Conservation (phyloP, 371 early-diverging fungal genomes). For the Dipsacomyces acuminosporus region DNA sequence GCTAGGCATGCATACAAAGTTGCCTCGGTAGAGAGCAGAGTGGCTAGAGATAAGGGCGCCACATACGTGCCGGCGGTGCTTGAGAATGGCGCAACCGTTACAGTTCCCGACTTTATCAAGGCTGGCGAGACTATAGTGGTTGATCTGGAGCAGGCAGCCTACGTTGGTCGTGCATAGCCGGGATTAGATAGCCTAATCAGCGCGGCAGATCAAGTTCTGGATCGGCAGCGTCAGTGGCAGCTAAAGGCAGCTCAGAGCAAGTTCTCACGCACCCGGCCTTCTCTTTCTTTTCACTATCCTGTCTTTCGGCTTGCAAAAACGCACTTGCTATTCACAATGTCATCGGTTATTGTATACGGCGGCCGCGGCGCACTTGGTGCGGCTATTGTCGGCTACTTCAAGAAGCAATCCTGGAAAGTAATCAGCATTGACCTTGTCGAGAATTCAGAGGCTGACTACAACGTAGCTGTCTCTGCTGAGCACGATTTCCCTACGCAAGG, state of each 20-base stretch:
- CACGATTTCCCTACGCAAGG: slow-evolving; percentile 60
- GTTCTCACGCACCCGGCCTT: no score
- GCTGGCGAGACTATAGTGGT: slow-evolving; percentile 70
- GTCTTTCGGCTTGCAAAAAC: no score
- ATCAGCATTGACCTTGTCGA: slow-evolving; percentile 70
- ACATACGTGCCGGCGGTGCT: slow-evolving; percentile 66
- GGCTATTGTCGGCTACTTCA: slow-evolving; percentile 66
- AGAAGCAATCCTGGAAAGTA: slow-evolving; percentile 65
- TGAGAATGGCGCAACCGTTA: slow-evolving; percentile 64
- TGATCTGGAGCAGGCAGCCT: slow-evolving; percentile 64
- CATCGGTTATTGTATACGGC: slow-evolving; percentile 75
- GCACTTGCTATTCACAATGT: slow-evolving; percentile 13
- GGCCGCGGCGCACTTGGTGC: slow-evolving; percentile 90
- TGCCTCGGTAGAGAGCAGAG: slow-evolving; percentile 45
- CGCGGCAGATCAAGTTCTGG: no score
- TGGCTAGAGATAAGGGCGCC: slow-evolving; percentile 68
- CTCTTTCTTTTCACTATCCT: no score
- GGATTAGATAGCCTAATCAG: no score
- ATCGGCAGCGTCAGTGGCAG: no score
- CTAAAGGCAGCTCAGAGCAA: not conserved
- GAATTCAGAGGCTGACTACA: slow-evolving; percentile 70
- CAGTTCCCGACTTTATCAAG: slow-evolving; percentile 78
- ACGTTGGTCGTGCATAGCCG: slow-evolving; percentile 54
- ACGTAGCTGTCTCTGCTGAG: slow-evolving; percentile 54
- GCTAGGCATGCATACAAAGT: slow-evolving; percentile 51